Evolutionary conservation across 2,329 filamentous ascomycete genomes (phyloP), one percentile per base, ranked within the genome.

Genomic region (Diplocarpon rosae): DNA sequence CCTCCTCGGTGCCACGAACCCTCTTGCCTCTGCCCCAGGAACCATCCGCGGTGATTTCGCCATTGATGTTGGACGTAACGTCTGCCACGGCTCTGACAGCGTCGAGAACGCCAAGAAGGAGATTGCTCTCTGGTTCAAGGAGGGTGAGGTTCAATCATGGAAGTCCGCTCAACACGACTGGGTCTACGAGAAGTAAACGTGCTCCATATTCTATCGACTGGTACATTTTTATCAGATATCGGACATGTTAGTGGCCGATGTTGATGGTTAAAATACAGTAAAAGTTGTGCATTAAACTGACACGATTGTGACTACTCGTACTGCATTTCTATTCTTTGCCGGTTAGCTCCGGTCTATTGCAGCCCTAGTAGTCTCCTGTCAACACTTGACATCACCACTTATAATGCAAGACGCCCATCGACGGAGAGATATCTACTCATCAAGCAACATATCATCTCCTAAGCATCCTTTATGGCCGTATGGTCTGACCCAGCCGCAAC

Each of bases 31-130:
- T 47, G 80, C 83, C 63, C 92, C 92, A 55, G 92, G 92, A 68
- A 98, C 92, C 75, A 98, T 98, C 79, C 90, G 92, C 74, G 90
- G 88, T 70, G 43, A 89, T 74, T 88, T 69, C 66, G 83, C 83
- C 65, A 83, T 90, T 59, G 81, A 87, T 62, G 83, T 88, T 66
- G 92, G 92, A 73, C 87, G 90, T 70, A 98, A 98, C 78, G 88
- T 96, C 74, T 96, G 90, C 85, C 92, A 98, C 82, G 92, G 92
- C 68, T 95, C 88, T 70, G 92, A 98, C 79, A 81, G 77, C 67
- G 90, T 98, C 71, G 92, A 98, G 81, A 95, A 80, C 75, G 92
- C 92, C 72, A 80, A 96, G 84, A 95, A 96, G 85, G 92, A 98
- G 78, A 98, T 98, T 67, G 83, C 83, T 63, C 82, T 96, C 66